Percentiles rank a stretch among this genome's conserved stretches.
Evolutionary conservation across 2,329 filamentous ascomycete genomes (phyloP).

Genomic region (Stachybotrys elegans): DNA sequence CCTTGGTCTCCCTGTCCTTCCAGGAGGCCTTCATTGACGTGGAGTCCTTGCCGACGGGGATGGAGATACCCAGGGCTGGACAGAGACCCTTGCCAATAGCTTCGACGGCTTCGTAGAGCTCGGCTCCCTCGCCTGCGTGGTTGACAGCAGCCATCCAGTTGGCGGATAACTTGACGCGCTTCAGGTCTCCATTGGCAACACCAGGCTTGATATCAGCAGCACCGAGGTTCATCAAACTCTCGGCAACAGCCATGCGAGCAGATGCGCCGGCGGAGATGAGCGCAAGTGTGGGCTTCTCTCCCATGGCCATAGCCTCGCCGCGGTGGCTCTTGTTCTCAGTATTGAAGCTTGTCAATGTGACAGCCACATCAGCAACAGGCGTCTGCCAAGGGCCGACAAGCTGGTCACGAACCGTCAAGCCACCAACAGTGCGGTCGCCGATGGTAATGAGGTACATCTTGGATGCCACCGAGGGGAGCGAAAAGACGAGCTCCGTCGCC

Average conservation of each 20-base stretch:
- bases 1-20: constrained; percentile 63
- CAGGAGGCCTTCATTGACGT: constrained; percentile 99
- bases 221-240: constrained; percentile 88
- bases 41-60: constrained; percentile 96
- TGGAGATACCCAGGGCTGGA: constrained; percentile 82
- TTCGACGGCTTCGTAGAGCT: constrained; percentile 87
- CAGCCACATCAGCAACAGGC: constrained; percentile 88
- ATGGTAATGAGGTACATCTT: constrained; percentile 98
- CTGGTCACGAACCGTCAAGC: constrained; percentile 82
- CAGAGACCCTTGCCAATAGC: constrained; percentile 92
- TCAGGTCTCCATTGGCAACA: constrained; percentile 54
- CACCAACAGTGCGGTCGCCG: constrained; percentile 86
- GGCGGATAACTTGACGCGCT: constrained; percentile 80
- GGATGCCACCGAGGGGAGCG: constrained; percentile 85
- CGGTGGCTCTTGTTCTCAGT: constrained; percentile 61
- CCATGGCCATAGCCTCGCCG: constrained; percentile 97
- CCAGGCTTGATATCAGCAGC: constrained; percentile 58
- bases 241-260: constrained; percentile 92
- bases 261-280: constrained; percentile 87
- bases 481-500: constrained; percentile 76
- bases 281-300: constrained; percentile 83
- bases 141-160: constrained; percentile 99
- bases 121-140: constrained; percentile 87
- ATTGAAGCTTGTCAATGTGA: constrained; percentile 78
- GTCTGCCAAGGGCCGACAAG: constrained; percentile 97